Evolutionary conservation across 2,329 filamentous ascomycete species (phyloP), one percentile per base, ranked within the genome.

Genomic region (Biscogniauxia sp.): DNA sequence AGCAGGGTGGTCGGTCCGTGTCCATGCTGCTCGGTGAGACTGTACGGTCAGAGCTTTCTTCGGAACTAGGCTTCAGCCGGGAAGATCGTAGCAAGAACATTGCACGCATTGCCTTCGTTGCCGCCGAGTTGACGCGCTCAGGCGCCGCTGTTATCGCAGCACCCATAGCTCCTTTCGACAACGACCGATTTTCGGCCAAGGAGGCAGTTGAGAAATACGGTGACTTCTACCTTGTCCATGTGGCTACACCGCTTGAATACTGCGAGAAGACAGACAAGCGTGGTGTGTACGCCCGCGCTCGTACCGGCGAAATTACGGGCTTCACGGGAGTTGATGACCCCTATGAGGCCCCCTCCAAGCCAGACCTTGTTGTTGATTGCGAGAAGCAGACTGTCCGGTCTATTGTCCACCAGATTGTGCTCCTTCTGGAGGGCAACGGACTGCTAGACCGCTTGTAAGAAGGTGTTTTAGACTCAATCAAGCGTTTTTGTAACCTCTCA

Each of bases 321-420:
- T 99, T 99, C 85, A 99, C 95, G 7, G 95, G 95, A 72, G 93
- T 99, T 60, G 94, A 98, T 75, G 94, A 98, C 80, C 93, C 95
- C 54, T 99, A 99, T 75, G 95, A 99, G 87, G 74, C 78, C 20
- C 95, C 95, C 9, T 72, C 79, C 68, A 93, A 94, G 79, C 86
- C 93, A 32, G 88, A 98, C 75, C 82, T 99, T 66, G 86, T 87
- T 5, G 94, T 98, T 49, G 90, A 98, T 77, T 76, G 89, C 59
- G 88, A 91, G 79, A 95, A 90, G 84, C 92, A 91, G 78, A 91
- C 87, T 67, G 93, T 98, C 54, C 86, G 95, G 73, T 95, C 91
- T 62, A 94, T 94, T 64, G 95, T 99, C 57, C 95, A 99, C 82
- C 91, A 98, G 84, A 98, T 99, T 72, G 85, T 99, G 65, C 83